Evolutionary conservation across 495 filamentous ascomycete species (phyloP).

Genomic region (Neurospora discreta): DNA sequence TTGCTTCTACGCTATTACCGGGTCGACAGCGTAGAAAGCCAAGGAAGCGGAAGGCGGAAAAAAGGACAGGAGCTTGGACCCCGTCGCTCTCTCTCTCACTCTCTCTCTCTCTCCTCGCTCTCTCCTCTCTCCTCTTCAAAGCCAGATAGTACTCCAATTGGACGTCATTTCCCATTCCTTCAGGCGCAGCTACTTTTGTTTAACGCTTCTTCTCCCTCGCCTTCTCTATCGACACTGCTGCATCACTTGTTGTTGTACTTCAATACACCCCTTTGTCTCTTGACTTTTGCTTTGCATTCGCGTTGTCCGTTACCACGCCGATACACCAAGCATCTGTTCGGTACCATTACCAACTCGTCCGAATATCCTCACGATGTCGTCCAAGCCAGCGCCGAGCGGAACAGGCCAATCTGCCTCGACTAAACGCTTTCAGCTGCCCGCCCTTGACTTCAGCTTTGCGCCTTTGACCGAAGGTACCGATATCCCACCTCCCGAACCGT

Average conservation of each 20-base stretch:
- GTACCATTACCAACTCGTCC: not conserved
- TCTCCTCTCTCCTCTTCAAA: not conserved
- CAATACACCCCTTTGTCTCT: not conserved
- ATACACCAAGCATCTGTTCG: not conserved
- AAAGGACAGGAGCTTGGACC: not conserved
- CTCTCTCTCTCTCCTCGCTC: not conserved
- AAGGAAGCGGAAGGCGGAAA: not conserved
- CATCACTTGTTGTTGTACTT: not conserved
- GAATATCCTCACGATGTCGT: conserved; percentile 12
- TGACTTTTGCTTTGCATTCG: not conserved
- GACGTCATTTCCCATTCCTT: not conserved
- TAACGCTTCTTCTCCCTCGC: not conserved
- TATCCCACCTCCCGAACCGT: conserved; percentile 44
- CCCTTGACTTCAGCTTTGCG: conserved; percentile 38
- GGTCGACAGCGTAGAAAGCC: not conserved
- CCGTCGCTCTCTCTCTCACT: not conserved
- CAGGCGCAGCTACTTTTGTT: not conserved
- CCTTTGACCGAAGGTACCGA: conserved; percentile 46
- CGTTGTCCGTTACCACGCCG: not conserved
- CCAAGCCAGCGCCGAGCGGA: conserved; percentile 10
- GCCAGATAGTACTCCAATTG: not conserved
- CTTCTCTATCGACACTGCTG: not conserved
- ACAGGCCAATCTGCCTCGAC: conserved; percentile 8
- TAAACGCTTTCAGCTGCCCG: conserved; percentile 43
- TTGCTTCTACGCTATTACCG: not conserved